Evolutionary conservation across 108 stramenopile species (phyloP).

Genomic region (Pseudonitzschia pungens): DNA sequence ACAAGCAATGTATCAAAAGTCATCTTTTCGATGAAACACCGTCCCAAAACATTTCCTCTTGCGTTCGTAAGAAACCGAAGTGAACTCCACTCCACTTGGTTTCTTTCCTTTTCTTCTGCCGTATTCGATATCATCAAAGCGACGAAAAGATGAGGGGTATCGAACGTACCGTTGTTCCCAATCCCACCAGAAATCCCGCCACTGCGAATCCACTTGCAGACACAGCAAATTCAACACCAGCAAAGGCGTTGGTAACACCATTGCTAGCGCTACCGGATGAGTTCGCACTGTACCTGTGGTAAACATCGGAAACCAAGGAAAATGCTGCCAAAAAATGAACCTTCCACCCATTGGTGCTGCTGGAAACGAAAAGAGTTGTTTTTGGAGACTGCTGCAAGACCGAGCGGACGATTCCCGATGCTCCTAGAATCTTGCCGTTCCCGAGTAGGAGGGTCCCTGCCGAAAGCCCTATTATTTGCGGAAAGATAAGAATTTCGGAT

Average conservation of each 20-base stretch:
- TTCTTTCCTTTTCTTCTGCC: too few species aligned
- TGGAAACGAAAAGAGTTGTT: constrained; percentile 35
- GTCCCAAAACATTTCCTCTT: too few species aligned
- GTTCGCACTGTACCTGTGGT: constrained; percentile 20
- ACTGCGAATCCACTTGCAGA: constrained; percentile 44
- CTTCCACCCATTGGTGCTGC: constrained; percentile 52
- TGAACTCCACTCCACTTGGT: too few species aligned
- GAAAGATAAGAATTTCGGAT: not conserved
- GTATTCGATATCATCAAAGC: too few species aligned
- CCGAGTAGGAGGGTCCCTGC: constrained; percentile 57
- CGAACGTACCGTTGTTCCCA: constrained; percentile 44
- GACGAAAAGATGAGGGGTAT: too few species aligned
- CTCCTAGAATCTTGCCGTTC: constrained; percentile 73
- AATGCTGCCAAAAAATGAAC: constrained; percentile 57
- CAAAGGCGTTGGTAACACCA: constrained; percentile 13
- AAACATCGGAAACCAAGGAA: constrained; percentile 30
- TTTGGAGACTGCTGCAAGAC: constrained; percentile 16
- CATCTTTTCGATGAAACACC: too few species aligned
- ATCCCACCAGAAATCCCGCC: constrained; percentile 72
- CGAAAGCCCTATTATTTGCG: constrained; percentile 29
- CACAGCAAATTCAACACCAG: not conserved
- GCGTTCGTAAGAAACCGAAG: too few species aligned
- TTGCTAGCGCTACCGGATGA: constrained; percentile 8
- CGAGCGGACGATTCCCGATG: constrained; percentile 55
- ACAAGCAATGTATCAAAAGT: too few species aligned